Evolutionary conservation across 2,329 filamentous ascomycete species (phyloP), one percentile per base, ranked within the genome.

Genomic region (Microascus cirrosus): DNA sequence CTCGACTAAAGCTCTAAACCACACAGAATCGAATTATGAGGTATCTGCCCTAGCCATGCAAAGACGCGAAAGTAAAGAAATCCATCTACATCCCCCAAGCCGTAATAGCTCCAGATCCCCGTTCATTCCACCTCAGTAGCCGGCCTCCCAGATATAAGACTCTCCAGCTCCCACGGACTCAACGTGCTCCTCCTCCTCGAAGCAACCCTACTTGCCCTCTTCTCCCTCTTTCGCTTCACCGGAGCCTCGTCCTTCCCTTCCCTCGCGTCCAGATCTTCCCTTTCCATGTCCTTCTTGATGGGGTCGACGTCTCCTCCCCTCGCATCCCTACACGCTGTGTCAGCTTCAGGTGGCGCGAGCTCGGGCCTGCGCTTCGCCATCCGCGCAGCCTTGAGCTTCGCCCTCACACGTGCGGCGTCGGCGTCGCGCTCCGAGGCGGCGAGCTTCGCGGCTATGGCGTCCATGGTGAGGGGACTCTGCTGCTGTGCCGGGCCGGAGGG

Each of bases 101-200:
- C 20, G 45, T 12, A 50, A 48, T 20, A 50, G 18, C 45, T 39
- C 58, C n/a, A 39, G 45, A 54, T 58, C 36, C n/a, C 34, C 22
- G 20, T 45, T 56, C 39, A 56, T 32, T 48, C 53, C 11, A 22
- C 59, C 32, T 50, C 35, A 13, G 50, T 25, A 45, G 34, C 51
- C 28, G 45, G 45, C 53, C 48, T 45, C 39, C 77, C 77, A 2
- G 72, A 63, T 56, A 86, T 85, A 67, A 89, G 67, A 52, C 79
- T 82, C 71, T 88, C 81, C 66, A 92, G 71, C 70, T 93, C 89
- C 76, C 86, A 86, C 2, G 86, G 84, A 64, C 82, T 90, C 35
- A 93, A 73, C 22, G 88, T 92, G 65, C 86, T 90, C 68, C 89
- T 79, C 66, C 88, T 77, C 66, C 87, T 75, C 60, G 79, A 85